These are phyloP conservation scores for Rhipidocladum racemiflorum DNA, from an alignment of 176 grass and related monocot genomes.

Conservation along the genomic window DNA sequence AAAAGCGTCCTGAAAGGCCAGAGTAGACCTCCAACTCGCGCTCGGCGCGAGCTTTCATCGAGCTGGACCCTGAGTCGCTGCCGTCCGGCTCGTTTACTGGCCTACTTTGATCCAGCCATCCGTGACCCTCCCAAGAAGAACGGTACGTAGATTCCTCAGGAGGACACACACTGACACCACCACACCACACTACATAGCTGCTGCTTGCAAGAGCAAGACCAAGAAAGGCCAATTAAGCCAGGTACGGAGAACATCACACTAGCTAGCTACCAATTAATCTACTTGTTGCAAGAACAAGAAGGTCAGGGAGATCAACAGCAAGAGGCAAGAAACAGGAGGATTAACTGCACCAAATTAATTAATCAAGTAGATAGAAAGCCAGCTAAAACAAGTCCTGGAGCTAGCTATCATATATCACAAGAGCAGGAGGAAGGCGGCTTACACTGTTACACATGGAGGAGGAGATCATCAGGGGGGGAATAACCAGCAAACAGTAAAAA, in stretches of 20 bases:
- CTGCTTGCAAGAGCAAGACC: not conserved
- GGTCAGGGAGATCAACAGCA: not conserved
- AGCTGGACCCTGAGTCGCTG: too few species aligned
- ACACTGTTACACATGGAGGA: not conserved
- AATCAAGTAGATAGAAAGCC: not conserved
- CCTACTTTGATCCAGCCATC: not conserved
- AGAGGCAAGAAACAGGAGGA: not conserved
- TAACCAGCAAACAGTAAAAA: conserved; percentile 29
- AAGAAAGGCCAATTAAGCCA: too few species aligned
- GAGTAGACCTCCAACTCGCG: too few species aligned
- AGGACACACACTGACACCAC: conserved; percentile 33
- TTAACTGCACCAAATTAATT: not conserved
- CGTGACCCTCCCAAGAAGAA: conserved; percentile 32
- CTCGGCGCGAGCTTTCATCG: too few species aligned
- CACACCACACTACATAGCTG: conserved; percentile 5
- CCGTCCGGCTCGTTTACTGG: too few species aligned
- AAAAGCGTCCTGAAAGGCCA: conserved; percentile 44
- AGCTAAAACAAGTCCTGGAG: conserved; percentile 5
- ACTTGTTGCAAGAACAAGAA: not conserved
- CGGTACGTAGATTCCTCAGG: conserved; percentile 43
- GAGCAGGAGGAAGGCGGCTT: not conserved
- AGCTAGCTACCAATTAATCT: not conserved
- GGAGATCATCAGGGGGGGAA: not conserved
- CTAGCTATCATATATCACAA: conserved; percentile 23
- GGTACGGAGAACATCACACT: not conserved